Percentiles rank a stretch among this genome's conserved stretches.
Conservation (phyloP, 1,284 basidiomycete genomes). For the Paramarasmius palmivorus region DNA sequence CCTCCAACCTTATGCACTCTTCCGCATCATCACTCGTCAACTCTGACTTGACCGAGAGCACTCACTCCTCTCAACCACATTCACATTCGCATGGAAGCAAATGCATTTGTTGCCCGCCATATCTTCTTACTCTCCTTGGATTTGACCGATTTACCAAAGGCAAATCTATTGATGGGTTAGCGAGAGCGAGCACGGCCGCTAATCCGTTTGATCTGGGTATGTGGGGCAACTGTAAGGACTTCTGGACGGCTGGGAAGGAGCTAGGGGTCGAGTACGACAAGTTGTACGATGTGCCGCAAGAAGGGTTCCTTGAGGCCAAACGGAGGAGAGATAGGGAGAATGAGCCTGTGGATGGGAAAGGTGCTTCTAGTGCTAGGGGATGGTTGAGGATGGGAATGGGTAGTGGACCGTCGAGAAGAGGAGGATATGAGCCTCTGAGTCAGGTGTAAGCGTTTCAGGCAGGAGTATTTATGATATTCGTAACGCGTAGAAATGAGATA, state of each 20-base stretch:
- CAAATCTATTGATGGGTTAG: conserved; percentile 82
- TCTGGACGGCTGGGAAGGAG: conserved; percentile 87
- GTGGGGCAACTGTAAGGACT: conserved; percentile 89
- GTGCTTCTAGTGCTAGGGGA: conserved; percentile 54
- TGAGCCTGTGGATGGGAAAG: conserved; percentile 44
- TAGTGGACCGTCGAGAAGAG: conserved; percentile 48
- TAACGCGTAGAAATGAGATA: too few species aligned
- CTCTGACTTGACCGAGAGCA: conserved; percentile 13
- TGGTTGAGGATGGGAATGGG: conserved; percentile 37
- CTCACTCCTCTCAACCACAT: conserved; percentile 31
- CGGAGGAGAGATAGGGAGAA: conserved; percentile 57
- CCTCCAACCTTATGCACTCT: conserved; percentile 34
- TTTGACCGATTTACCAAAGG: conserved; percentile 93
- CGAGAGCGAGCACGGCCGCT: conserved; percentile 60
- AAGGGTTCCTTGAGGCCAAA: conserved; percentile 79
- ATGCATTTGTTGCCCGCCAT: conserved; percentile 28
- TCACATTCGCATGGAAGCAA: conserved; percentile 35
- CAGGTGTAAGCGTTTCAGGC: conserved; percentile 11
- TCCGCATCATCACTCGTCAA: conserved; percentile 27
- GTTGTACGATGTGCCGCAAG: conserved; percentile 86
- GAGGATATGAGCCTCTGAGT: conserved; percentile 58
- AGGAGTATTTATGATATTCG: too few species aligned
- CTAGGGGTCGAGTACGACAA: conserved; percentile 88
- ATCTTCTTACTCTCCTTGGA: conserved; percentile 87
- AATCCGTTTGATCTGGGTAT: conserved; percentile 95